Evolutionary conservation across 2,329 filamentous ascomycete species (phyloP), one percentile per base, ranked within the genome.

Genomic region (Botryotinia convoluta): DNA sequence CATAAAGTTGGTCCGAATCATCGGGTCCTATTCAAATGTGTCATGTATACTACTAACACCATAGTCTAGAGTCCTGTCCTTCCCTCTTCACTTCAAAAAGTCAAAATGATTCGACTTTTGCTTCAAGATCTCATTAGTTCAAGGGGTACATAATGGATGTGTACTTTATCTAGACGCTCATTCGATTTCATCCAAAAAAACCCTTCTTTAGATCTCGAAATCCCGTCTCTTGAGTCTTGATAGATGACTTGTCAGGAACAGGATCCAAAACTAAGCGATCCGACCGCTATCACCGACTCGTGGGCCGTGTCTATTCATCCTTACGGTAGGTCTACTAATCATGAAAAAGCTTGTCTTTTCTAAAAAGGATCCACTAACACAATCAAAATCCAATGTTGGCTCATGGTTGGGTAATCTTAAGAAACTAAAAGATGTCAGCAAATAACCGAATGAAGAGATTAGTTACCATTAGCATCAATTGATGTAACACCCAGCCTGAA

Each of bases 231-330:
- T 57, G 48, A 68, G 18, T 39, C 37, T 68, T 68, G 48, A 68
- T 32, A 18, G 45, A n/a, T 35, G 22, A 35, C 42, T 61, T 61
- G 54, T 71, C 60, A 65, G 60, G 69, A 32, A 57, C 59, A 64
- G 51, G 18, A 64, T 64, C 32, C n/a, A 64, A 51, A 39, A 45
- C 20, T 35, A 51, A 37, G 51, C 22, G 59, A 45, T 51, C 59
- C 26, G 45, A 51, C 59, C 69, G n/a, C 32, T 32, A 42, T 60
- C 59, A 64, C n/a, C 35, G n/a, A 54, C 18, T 35, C 60, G 18
- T 57, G n/a, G 42, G 18, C 60, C 60, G n/a, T 65, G 35, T 51
- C 44, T 37, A 48, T 63, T 45, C 32, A 70, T 48, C 57, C 68
- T 29, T 29, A 37, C 42, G 6, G 63, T 62, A 70, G 68, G 51